Percentiles rank a stretch among this genome's conserved stretches.
These are phyloP conservation scores for Aspergillus melleus DNA, from an alignment of 2,329 filamentous ascomycete genomes.

Conservation along the genomic window DNA sequence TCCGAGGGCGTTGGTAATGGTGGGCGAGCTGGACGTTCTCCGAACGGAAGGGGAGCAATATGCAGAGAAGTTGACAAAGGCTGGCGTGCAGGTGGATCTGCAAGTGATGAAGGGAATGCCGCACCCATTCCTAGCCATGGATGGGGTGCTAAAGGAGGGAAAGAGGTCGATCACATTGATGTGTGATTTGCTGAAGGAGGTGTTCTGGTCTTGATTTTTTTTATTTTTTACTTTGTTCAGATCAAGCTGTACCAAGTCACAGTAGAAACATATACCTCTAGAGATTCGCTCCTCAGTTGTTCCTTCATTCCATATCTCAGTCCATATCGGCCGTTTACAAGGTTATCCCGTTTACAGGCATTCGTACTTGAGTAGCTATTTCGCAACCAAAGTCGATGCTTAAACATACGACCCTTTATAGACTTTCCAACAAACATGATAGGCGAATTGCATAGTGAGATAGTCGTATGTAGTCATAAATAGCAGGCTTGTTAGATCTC, in stretches of 20 bases:
- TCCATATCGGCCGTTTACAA: background rate
- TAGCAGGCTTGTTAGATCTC: background rate
- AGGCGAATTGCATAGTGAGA: background rate
- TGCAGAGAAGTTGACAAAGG: slow-evolving; percentile 48
- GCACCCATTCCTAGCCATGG: slow-evolving; percentile 61
- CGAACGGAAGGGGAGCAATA: slow-evolving; percentile 56
- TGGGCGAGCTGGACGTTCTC: slow-evolving; percentile 59
- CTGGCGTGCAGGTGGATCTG: slow-evolving; percentile 51
- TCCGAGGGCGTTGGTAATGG: slow-evolving; percentile 54
- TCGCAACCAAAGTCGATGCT: slow-evolving; percentile 26
- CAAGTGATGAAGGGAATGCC: slow-evolving; percentile 57
- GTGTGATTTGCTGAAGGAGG: slow-evolving; percentile 37
- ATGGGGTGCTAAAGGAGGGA: slow-evolving; percentile 54
- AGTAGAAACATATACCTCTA: background rate
- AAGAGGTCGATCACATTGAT: slow-evolving; percentile 51
- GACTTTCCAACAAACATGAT: background rate
- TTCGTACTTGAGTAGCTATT: slow-evolving; percentile 35
- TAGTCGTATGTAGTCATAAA: background rate
- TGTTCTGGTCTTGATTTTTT: slow-evolving; percentile 27
- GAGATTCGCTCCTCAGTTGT: background rate
- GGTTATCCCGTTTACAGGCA: slow-evolving; percentile 18
- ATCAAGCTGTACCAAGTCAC: background rate
- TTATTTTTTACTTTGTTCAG: background rate
- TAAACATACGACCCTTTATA: slow-evolving; percentile 37
- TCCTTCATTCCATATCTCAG: background rate